Percentiles rank a stretch among this genome's conserved stretches.
Evolutionary conservation across 495 filamentous ascomycete genomes (phyloP).

Genomic region (Neurospora africana): DNA sequence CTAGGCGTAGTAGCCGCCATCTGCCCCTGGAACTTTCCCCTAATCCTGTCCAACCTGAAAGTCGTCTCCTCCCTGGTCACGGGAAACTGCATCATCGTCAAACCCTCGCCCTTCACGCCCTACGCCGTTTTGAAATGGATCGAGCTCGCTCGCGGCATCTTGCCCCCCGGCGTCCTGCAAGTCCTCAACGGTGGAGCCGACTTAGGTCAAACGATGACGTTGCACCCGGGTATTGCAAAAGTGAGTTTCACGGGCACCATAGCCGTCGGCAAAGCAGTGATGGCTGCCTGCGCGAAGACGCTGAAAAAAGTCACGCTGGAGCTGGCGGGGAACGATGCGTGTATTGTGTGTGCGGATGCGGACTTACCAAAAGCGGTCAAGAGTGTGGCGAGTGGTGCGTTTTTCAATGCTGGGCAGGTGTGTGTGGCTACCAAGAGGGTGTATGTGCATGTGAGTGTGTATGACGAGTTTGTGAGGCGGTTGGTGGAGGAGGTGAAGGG

Average conservation of each 20-base stretch:
- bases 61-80: constrained; percentile 46
- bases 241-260: constrained; percentile 61
- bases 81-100: constrained; percentile 54
- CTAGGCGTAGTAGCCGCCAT: constrained; percentile 47
- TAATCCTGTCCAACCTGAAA: constrained; percentile 45
- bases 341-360: constrained; percentile 54
- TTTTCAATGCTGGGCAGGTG: constrained; percentile 52
- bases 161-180: constrained; percentile 58
- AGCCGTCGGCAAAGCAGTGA: constrained; percentile 52
- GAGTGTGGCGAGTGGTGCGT: constrained; percentile 38
- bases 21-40: constrained; percentile 56
- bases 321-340: constrained; percentile 58
- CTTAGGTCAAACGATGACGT: constrained; percentile 47
- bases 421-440: constrained; percentile 49
- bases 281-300: constrained; percentile 48
- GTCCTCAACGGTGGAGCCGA: constrained; percentile 59
- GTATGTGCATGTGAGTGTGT: constrained; percentile 59
- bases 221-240: constrained; percentile 54
- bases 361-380: constrained; percentile 50
- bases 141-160: constrained; percentile 48
- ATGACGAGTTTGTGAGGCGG: constrained; percentile 46
- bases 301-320: constrained; percentile 45
- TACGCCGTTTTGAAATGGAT: constrained; percentile 56
- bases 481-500: constrained; percentile 46
- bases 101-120: constrained; percentile 55